phyloP scores from a whole-genome alignment of 371 early-diverging fungal species.

The Rhizopus microsporus region DNA sequence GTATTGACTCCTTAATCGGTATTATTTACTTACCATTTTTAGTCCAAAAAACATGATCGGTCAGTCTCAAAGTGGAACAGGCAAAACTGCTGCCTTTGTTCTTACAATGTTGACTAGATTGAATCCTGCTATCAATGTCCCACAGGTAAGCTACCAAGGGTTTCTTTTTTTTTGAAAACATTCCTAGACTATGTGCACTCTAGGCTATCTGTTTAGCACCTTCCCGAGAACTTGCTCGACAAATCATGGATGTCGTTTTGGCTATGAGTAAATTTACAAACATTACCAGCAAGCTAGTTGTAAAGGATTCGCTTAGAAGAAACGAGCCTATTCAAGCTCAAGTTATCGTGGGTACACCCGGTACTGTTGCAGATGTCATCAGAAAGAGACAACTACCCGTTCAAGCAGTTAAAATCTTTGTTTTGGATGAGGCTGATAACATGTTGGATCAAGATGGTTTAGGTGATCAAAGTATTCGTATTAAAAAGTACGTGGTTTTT shows the following conservation, averaged over 20 bases:
- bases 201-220: slow-evolving; percentile 95
- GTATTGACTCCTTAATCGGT: slow-evolving; percentile 8
- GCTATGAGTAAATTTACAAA: slow-evolving; percentile 86
- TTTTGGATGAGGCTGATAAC: slow-evolving; percentile 95
- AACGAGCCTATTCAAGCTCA: slow-evolving; percentile 71
- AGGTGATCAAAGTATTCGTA: slow-evolving; percentile 82
- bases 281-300: slow-evolving; percentile 70
- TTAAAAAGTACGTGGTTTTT: slow-evolving; percentile 65
- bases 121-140: slow-evolving; percentile 32
- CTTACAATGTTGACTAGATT: slow-evolving; percentile 84
- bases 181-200: slow-evolving; percentile 7
- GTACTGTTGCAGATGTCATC: slow-evolving; percentile 81
- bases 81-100: slow-evolving; percentile 95
- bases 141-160: slow-evolving; percentile 34
- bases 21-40: background rate
- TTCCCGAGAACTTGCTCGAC: slow-evolving; percentile 95
- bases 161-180: background rate
- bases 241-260: slow-evolving; percentile 87
- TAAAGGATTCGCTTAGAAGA: slow-evolving; percentile 65
- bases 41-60: slow-evolving; percentile 44
- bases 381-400: slow-evolving; percentile 61
- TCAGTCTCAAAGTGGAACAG: slow-evolving; percentile 45
- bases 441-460: slow-evolving; percentile 90
- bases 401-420: slow-evolving; percentile 70
- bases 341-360: slow-evolving; percentile 96